Percentiles rank a stretch among this genome's conserved stretches.
Evolutionary conservation across 768 basidiomycete genomes (phyloP).

Genomic region (Austroboletus eburneus): DNA sequence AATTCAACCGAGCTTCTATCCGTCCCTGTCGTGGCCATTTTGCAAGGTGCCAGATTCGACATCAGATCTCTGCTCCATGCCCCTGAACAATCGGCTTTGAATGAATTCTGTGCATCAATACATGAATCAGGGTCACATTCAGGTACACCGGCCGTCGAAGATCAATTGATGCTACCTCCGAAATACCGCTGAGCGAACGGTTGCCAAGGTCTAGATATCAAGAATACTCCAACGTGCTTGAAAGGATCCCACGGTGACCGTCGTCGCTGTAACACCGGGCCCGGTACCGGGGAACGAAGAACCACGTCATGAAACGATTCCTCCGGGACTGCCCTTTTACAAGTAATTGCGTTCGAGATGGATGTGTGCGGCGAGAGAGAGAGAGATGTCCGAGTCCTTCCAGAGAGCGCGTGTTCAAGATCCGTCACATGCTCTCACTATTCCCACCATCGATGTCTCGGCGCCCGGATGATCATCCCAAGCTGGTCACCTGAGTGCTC

Average conservation of each 20-base stretch:
- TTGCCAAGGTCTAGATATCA: too few species aligned
- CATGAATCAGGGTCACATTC: conserved; percentile 27
- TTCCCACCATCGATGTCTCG: conserved; percentile 9
- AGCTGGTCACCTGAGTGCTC: conserved; percentile 2
- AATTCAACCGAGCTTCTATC: conserved; percentile 15
- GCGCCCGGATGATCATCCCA: conserved; percentile 4
- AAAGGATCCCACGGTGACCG: conserved; percentile 8
- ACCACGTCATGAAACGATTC: conserved; percentile 8
- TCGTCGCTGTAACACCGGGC: conserved; percentile 6
- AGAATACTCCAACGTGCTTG: too few species aligned
- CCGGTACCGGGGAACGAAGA: conserved; percentile 18
- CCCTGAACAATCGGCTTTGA: conserved; percentile 21
- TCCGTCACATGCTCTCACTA: conserved; percentile 6
- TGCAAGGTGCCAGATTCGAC: conserved; percentile 13
- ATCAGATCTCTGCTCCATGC: conserved; percentile 14
- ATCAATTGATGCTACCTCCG: conserved; percentile 13
- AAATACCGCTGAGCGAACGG: not conserved
- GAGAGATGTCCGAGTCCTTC: not conserved
- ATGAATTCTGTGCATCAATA: conserved; percentile 17
- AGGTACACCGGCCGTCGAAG: conserved; percentile 13
- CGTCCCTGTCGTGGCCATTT: conserved; percentile 21
- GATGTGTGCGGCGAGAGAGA: conserved; percentile 4
- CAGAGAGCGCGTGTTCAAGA: not conserved
- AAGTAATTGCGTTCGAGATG: conserved; percentile 9
- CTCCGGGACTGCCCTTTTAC: conserved; percentile 1